Percentiles rank a stretch among this genome's conserved stretches.
phyloP scores from a whole-genome alignment of 148 eudicot species.

The Amaranthus cruentus region DNA sequence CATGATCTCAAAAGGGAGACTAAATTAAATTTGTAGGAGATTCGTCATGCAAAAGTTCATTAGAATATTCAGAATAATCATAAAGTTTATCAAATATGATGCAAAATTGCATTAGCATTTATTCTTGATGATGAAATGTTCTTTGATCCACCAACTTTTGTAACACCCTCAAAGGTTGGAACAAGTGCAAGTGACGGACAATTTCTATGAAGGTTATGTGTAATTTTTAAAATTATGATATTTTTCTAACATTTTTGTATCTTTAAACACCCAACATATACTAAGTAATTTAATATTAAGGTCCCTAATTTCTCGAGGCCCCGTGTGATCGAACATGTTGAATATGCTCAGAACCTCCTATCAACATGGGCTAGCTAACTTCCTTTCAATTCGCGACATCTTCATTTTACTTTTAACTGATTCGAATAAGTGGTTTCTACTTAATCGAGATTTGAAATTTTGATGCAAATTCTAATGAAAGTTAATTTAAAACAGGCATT shows the following conservation, averaged over 20 bases:
- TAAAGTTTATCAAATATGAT: neutral
- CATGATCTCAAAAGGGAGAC: too few species aligned
- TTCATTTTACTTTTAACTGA: neutral
- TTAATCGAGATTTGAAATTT: neutral
- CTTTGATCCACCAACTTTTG: slow-evolving; percentile 2
- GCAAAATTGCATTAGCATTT: neutral
- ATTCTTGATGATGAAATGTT: neutral
- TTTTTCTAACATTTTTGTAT: too few species aligned
- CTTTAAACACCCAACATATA: too few species aligned
- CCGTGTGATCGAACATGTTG: too few species aligned
- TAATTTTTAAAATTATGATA: too few species aligned
- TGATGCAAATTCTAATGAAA: neutral
- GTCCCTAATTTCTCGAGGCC: too few species aligned
- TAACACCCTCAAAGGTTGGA: slow-evolving; percentile 16
- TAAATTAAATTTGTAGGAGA: neutral
- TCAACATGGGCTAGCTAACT: too few species aligned
- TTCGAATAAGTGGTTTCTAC: neutral
- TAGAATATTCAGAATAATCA: slow-evolving; percentile 21
- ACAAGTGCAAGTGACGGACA: neutral
- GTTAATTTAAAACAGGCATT: slow-evolving; percentile 43
- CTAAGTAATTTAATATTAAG: too few species aligned
- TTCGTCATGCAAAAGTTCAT: slow-evolving; percentile 27
- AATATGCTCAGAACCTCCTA: too few species aligned
- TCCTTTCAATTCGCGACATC: neutral
- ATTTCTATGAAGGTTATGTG: too few species aligned